phyloP scores from a whole-genome alignment of 179 eudicot species.

The Beta lomatogona region DNA sequence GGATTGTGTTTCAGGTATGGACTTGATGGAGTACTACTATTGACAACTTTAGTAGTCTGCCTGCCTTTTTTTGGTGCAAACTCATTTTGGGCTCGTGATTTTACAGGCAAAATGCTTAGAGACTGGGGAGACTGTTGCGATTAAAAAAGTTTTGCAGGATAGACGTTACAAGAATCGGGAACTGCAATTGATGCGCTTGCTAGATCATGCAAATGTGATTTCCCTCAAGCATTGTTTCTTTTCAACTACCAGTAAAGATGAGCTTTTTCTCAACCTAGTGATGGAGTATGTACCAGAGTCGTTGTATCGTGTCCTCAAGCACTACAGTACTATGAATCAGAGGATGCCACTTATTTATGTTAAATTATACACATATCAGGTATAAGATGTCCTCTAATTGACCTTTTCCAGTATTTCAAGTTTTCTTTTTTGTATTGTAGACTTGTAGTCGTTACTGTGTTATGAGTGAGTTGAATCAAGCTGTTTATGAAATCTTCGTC shows the following conservation, averaged over 20 bases:
- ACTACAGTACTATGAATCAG: slow-evolving; percentile 71
- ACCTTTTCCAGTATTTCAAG: background rate
- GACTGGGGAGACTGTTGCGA: slow-evolving; percentile 89
- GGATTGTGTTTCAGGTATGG: slow-evolving; percentile 71
- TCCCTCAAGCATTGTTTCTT: slow-evolving; percentile 93
- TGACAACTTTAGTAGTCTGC: background rate
- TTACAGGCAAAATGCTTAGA: slow-evolving; percentile 89
- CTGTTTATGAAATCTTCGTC: background rate
- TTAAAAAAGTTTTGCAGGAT: slow-evolving; percentile 93
- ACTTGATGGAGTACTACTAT: background rate
- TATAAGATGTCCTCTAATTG: slow-evolving; percentile 10
- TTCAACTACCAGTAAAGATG: slow-evolving; percentile 87
- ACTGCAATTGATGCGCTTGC: slow-evolving; percentile 83
- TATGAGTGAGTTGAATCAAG: background rate
- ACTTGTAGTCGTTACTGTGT: background rate
- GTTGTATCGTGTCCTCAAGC: slow-evolving; percentile 81
- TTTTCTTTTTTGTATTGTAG: background rate
- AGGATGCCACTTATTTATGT: slow-evolving; percentile 93
- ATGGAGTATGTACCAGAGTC: slow-evolving; percentile 98
- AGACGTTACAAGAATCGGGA: slow-evolving; percentile 91
- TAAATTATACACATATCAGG: slow-evolving; percentile 92
- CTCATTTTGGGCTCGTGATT: slow-evolving; percentile 6
- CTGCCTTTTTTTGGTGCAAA: background rate
- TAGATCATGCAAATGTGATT: slow-evolving; percentile 85
- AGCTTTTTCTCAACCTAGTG: slow-evolving; percentile 88